Evolutionary conservation across 768 basidiomycete species (phyloP), one percentile per base, ranked within the genome.

Genomic region (Suillus luteus): DNA sequence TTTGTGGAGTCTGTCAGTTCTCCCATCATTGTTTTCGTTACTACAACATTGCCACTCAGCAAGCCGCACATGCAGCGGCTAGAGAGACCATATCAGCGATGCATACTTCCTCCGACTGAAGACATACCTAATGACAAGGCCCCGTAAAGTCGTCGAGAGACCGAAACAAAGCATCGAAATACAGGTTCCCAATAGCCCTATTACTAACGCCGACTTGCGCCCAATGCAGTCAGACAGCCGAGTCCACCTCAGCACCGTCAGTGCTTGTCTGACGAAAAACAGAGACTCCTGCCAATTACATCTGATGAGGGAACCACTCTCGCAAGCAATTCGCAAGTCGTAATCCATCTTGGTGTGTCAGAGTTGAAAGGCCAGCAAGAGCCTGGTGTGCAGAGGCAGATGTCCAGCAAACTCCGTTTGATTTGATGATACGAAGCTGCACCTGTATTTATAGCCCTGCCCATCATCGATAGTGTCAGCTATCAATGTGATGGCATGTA

Each of bases 21-120:
- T 0, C 83, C 88, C 74, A 91, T 82, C 64, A 86, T 83, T 62
- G 85, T 87, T 70, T 91, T 92, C 81, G 90, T 87, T 31, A 90
- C 88, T 3, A 84, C 77, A 1, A 73, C 8, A 38, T 81, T 80
- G 5, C 79, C 80, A 59, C 81, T 79, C 14, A 81, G 64, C 14
- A 72, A 14, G 5, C 78, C 79, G 33, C 75, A 69, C 2, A 79
- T 66, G 38, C 77, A 77, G 43, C 77, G 76, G 62, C 78, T 77
- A 31, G 2, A 17, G 22, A 38, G 17, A 37, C 33, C 14, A 14
- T 24, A 40, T 44, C 15, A 27, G 49, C 4, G 17, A 44, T 14
- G 0, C 5, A 24, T 1, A 43, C 11, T 48, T 11, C 27, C 3
- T 22, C 27, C 8, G 52, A 55, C 55, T 14, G 51, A 38, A 59